These are phyloP conservation scores for Lactarius pseudohatsudake DNA, from an alignment of 768 basidiomycete genomes.

Conservation along the genomic window DNA sequence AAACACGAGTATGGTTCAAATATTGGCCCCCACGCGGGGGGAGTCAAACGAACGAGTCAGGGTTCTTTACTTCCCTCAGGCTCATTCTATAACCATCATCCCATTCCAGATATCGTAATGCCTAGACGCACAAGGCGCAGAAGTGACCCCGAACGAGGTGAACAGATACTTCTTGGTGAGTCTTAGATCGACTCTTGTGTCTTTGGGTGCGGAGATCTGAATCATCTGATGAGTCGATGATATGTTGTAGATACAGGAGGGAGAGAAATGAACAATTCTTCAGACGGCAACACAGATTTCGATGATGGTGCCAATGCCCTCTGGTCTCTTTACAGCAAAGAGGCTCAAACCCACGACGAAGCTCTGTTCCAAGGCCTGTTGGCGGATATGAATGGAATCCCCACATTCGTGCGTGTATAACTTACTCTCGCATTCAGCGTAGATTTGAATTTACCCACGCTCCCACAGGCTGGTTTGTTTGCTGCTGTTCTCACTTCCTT, in stretches of 20 bases:
- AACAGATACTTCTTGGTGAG: too few relatives aligned
- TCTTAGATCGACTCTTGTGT: too few relatives aligned
- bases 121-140: too few relatives aligned
- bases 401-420: not conserved
- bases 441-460: not conserved
- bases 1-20: too few relatives aligned
- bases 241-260: not conserved
- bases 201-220: not conserved
- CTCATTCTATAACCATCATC: too few relatives aligned
- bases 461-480: constrained; percentile 13
- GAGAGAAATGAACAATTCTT: not conserved
- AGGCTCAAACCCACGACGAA: not conserved
- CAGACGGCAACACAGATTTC: not conserved
- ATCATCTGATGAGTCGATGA: too few relatives aligned
- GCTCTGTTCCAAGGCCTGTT: not conserved
- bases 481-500: constrained; percentile 10
- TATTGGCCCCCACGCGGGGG: too few relatives aligned
- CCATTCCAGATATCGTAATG: too few relatives aligned
- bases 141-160: too few relatives aligned
- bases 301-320: constrained; percentile 8
- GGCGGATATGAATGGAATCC: constrained; percentile 1
- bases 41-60: too few relatives aligned
- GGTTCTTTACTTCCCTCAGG: too few relatives aligned
- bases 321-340: constrained; percentile 4
- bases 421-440: not conserved